Evolutionary conservation across 1,284 basidiomycete genomes (phyloP).

Genomic region (Ceratobasidium sp.): DNA sequence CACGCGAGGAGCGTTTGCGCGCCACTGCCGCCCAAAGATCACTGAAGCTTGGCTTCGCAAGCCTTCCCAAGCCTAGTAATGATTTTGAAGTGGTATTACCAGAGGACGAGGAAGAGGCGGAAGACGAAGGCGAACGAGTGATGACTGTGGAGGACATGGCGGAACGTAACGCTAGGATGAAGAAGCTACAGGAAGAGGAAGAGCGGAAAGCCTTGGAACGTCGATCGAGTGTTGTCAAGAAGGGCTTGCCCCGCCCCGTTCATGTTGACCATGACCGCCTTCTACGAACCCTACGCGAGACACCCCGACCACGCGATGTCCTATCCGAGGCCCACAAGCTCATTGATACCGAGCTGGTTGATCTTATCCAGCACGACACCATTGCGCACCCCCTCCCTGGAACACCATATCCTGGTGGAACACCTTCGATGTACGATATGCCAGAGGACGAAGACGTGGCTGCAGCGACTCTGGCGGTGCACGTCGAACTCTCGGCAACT

Average conservation of each 20-base stretch:
- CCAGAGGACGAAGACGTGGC: constrained; percentile 80
- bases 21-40: constrained; percentile 69
- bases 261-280: constrained; percentile 76
- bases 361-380: constrained; percentile 85
- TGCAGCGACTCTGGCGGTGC: constrained; percentile 73
- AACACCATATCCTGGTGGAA: constrained; percentile 77
- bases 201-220: constrained; percentile 78
- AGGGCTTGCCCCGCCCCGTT: constrained; percentile 82
- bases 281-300: constrained; percentile 59
- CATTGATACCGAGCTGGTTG: constrained; percentile 79
- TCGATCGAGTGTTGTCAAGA: constrained; percentile 81
- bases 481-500: constrained; percentile 76
- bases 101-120: constrained; percentile 72
- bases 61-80: constrained; percentile 91
- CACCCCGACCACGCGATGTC: constrained; percentile 55
- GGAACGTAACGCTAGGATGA: constrained; percentile 83
- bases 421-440: constrained; percentile 71
- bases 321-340: constrained; percentile 64
- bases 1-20: constrained; percentile 71
- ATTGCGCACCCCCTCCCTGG: constrained; percentile 89
- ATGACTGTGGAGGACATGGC: constrained; percentile 85
- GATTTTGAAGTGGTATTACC: constrained; percentile 96
- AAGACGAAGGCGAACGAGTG: constrained; percentile 52
- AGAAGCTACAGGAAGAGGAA: constrained; percentile 74
- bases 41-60: constrained; percentile 80